phyloP scores from a whole-genome alignment of 1,284 basidiomycete species.

The Boletus holoroseus region DNA sequence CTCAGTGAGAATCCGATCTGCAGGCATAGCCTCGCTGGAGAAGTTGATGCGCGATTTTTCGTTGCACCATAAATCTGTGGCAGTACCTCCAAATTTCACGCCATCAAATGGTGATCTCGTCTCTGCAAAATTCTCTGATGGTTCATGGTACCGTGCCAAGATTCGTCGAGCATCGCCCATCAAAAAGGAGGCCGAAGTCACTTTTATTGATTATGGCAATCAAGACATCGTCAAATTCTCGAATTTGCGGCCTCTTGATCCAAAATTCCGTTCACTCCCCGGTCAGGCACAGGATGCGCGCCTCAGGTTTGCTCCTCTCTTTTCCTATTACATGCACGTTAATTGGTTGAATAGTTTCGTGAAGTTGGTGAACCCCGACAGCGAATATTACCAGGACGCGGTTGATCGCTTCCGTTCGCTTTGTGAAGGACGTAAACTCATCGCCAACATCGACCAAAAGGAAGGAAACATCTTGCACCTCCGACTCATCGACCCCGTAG shows the following conservation, averaged over 20 bases:
- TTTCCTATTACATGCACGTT: background rate
- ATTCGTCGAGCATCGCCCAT: constrained; percentile 75
- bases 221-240: constrained; percentile 77
- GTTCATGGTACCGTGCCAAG: constrained; percentile 91
- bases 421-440: constrained; percentile 82
- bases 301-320: constrained; percentile 50
- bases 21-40: constrained; percentile 84
- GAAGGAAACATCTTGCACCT: constrained; percentile 78
- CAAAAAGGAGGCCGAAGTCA: constrained; percentile 86
- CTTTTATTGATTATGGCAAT: constrained; percentile 87
- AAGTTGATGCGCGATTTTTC: constrained; percentile 93
- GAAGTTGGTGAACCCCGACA: constrained; percentile 70
- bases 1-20: constrained; percentile 1
- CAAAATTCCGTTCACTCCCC: constrained; percentile 78
- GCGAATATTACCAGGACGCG: constrained; percentile 83
- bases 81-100: constrained; percentile 58
- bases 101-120: constrained; percentile 86
- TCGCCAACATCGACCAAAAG: constrained; percentile 84
- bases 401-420: constrained; percentile 78
- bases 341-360: constrained; percentile 57
- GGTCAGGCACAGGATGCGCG: constrained; percentile 82
- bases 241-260: constrained; percentile 76
- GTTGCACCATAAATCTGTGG: constrained; percentile 67
- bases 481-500: constrained; percentile 79
- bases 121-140: constrained; percentile 85